phyloP scores from a whole-genome alignment of 2,329 filamentous ascomycete species.

The Aspergillus japonicus region DNA sequence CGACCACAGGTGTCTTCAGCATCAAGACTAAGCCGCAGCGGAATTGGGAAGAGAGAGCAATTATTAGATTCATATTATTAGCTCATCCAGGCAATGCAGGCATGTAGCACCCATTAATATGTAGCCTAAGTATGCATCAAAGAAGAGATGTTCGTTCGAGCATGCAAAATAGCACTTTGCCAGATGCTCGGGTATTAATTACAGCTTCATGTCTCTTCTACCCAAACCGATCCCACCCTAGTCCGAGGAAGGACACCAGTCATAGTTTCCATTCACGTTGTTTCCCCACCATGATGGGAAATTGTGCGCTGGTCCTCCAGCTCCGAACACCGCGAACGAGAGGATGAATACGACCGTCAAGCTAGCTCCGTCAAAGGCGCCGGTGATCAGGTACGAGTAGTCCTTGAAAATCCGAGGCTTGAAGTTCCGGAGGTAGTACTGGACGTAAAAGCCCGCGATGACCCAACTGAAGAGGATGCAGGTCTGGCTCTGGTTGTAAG shows the following conservation, averaged over 20 bases:
- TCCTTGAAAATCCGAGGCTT: slow-evolving; percentile 41
- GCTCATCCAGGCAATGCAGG: no score
- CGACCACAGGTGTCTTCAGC: no score
- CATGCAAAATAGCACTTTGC: background rate
- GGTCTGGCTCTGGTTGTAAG: slow-evolving; percentile 13
- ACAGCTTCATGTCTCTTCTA: background rate
- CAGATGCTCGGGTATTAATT: background rate
- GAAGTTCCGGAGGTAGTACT: slow-evolving; percentile 39
- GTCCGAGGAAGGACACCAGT: slow-evolving; percentile 2
- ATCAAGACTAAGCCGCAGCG: no score
- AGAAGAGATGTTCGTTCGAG: background rate
- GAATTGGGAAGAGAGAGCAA: no score
- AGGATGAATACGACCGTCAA: slow-evolving; percentile 44
- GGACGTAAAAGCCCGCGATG: slow-evolving; percentile 24
- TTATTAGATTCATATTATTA: no score
- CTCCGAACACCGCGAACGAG: slow-evolving; percentile 48
- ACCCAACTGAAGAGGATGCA: slow-evolving; percentile 19
- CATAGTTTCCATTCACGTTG: slow-evolving; percentile 5
- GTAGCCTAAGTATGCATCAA: background rate
- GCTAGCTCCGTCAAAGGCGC: slow-evolving; percentile 43
- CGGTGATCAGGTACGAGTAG: slow-evolving; percentile 45
- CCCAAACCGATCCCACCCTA: background rate
- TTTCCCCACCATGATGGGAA: slow-evolving; percentile 44
- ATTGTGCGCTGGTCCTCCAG: slow-evolving; percentile 36
- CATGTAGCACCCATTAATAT: background rate